Conservation (phyloP, 2,329 filamentous ascomycete species). For the Penicillium sp. region DNA sequence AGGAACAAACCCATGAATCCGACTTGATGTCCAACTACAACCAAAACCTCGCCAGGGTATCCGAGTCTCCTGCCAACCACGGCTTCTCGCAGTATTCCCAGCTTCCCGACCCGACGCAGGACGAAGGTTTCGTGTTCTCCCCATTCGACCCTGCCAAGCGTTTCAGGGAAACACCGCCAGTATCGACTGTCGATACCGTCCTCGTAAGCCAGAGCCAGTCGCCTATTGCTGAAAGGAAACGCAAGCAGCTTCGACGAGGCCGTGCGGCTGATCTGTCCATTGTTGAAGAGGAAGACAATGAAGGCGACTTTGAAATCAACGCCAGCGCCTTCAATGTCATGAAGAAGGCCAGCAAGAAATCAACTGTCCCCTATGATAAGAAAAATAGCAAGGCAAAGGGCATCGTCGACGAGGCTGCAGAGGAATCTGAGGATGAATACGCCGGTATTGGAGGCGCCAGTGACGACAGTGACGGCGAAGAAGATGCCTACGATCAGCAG, state of each 20-base stretch:
- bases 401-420: constrained; percentile 88
- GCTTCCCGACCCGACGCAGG: constrained; percentile 74
- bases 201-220: constrained; percentile 58
- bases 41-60: constrained; percentile 33
- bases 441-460: constrained; percentile 87
- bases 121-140: constrained; percentile 70
- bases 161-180: constrained; percentile 61
- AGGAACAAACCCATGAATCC: constrained; percentile 45
- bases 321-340: constrained; percentile 67
- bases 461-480: constrained; percentile 77
- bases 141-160: constrained; percentile 66
- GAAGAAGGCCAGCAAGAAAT: constrained; percentile 62
- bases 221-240: constrained; percentile 62
- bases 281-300: constrained; percentile 42
- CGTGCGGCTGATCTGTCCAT: constrained; percentile 46
- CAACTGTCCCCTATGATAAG: constrained; percentile 66
- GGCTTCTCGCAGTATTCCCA: constrained; percentile 65
- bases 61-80: constrained; percentile 36
- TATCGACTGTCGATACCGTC: constrained; percentile 70
- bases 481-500: constrained; percentile 72
- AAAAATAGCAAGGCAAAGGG: constrained; percentile 83
- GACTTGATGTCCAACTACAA: constrained; percentile 46
- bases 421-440: constrained; percentile 98
- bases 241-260: constrained; percentile 53
- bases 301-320: constrained; percentile 37